Evolutionary conservation across 495 filamentous ascomycete species (phyloP).

Genomic region (Apiosordaria backusii): DNA sequence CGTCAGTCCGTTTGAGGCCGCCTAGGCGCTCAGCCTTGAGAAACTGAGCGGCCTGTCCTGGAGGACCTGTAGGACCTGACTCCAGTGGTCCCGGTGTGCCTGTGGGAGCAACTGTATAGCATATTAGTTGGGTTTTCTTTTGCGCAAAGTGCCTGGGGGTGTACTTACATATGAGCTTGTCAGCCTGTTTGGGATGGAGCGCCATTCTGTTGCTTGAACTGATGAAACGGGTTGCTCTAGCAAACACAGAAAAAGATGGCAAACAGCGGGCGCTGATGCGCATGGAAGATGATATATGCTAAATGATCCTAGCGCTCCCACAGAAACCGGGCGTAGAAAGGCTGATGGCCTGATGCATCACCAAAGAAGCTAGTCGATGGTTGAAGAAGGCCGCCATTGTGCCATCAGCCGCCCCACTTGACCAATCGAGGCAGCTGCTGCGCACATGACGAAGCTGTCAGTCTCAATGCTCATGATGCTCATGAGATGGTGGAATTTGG

Average conservation of each 20-base stretch:
- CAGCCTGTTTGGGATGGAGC: conserved; percentile 42
- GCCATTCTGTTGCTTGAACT: conserved; percentile 36
- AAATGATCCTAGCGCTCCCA: not conserved
- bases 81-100: conserved; percentile 24
- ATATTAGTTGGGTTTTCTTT: not conserved
- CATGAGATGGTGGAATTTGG: not conserved
- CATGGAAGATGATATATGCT: conserved; percentile 1
- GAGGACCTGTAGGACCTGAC: conserved; percentile 16
- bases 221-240: not conserved
- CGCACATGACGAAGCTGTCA: not conserved
- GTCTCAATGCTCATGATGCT: not conserved
- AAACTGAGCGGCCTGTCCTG: conserved; percentile 61
- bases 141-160: not conserved
- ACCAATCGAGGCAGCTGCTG: not conserved
- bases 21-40: conserved; percentile 40
- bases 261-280: conserved; percentile 3
- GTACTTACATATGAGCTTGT: conserved; percentile 51
- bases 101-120: conserved; percentile 38
- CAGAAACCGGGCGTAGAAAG: too few relatives aligned
- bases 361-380: conserved; percentile 9
- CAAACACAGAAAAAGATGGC: conserved; percentile 8
- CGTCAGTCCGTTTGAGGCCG: conserved; percentile 50
- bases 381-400: conserved; percentile 8
- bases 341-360: not conserved
- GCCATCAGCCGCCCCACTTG: conserved; percentile 1